Conservation (phyloP, 192 early-diverging fungal genomes). For the Coemansia sp. region DNA sequence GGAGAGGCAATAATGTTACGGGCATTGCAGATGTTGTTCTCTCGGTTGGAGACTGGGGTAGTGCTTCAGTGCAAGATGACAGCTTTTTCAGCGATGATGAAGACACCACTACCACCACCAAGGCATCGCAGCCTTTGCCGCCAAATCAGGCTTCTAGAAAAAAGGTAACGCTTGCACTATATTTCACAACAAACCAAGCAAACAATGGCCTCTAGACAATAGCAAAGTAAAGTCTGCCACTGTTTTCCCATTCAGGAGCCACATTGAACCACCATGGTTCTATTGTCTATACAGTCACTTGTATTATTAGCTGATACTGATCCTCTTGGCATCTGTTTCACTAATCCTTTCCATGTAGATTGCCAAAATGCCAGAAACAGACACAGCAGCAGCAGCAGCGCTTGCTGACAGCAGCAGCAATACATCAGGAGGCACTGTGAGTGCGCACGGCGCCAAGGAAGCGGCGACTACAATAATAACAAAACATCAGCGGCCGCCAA, state of each 20-base stretch:
- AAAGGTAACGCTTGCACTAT: neutral
- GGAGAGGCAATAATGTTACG: neutral
- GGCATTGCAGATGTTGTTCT: slow-evolving; percentile 27
- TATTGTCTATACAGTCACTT: neutral
- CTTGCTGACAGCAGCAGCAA: neutral
- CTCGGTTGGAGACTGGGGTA: slow-evolving; percentile 15
- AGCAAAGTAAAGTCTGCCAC: no score
- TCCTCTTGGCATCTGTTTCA: neutral
- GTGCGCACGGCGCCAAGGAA: neutral
- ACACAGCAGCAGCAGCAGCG: neutral
- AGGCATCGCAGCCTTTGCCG: no score
- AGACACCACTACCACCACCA: neutral
- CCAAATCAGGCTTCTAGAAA: no score
- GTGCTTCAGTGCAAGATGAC: neutral
- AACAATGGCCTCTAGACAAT: no score
- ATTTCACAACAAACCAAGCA: no score
- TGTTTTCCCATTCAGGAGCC: neutral
- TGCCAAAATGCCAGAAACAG: neutral
- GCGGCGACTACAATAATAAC: neutral
- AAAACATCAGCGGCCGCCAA: neutral
- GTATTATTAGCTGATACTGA: neutral
- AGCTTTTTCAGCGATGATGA: slow-evolving; percentile 28
- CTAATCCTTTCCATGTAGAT: neutral
- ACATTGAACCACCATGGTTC: no score
- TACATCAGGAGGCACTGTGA: neutral